Percentiles rank a stretch among this genome's conserved stretches.
Evolutionary conservation across 768 basidiomycete genomes (phyloP).

Genomic region (Lactifluus rugatus): DNA sequence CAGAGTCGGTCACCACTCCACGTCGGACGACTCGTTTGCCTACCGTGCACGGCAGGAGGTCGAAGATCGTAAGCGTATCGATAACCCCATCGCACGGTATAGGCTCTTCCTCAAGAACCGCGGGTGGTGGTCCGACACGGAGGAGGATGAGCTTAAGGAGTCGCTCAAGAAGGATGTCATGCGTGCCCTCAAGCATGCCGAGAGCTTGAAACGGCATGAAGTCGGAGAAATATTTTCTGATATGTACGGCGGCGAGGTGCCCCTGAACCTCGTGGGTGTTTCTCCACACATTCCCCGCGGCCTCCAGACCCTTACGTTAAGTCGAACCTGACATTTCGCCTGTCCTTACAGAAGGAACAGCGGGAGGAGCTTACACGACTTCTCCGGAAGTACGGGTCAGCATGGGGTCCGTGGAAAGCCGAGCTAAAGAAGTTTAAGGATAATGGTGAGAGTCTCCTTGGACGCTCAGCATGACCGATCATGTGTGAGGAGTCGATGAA

Average conservation of each 20-base stretch:
- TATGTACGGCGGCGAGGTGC: conserved; percentile 77
- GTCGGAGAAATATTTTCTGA: conserved; percentile 80
- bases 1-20: conserved; percentile 90
- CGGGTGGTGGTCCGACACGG: conserved; percentile 75
- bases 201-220: conserved; percentile 55
- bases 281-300: background rate
- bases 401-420: conserved; percentile 77
- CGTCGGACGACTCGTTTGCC: conserved; percentile 92
- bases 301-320: background rate
- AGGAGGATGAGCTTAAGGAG: conserved; percentile 63
- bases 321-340: conserved; percentile 9
- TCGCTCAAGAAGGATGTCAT: conserved; percentile 66
- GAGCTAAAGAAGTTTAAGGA: conserved; percentile 72
- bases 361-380: conserved; percentile 64
- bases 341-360: conserved; percentile 59
- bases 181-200: conserved; percentile 68
- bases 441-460: conserved; percentile 38
- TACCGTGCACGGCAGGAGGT: conserved; percentile 87
- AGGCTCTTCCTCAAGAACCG: conserved; percentile 74
- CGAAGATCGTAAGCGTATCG: conserved; percentile 82
- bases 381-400: conserved; percentile 76
- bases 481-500: background rate
- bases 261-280: conserved; percentile 69
- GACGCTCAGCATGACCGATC: background rate
- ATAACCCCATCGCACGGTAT: conserved; percentile 81